Evolutionary conservation across 2,329 filamentous ascomycete species (phyloP), one percentile per base, ranked within the genome.

Genomic region (Diaporthe velutina): DNA sequence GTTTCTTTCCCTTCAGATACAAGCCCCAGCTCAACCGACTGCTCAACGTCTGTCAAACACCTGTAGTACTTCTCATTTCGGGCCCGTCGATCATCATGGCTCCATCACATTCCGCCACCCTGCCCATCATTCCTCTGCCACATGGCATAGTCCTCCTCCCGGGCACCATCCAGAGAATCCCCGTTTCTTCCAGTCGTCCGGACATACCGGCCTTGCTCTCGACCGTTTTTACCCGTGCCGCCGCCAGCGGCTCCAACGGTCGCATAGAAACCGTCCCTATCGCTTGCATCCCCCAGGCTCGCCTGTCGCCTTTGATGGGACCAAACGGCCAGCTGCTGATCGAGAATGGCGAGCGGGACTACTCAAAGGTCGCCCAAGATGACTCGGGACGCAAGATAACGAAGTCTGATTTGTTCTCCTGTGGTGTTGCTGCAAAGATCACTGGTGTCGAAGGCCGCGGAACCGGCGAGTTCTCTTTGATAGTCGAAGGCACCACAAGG

Each of bases 121-220:
- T 98, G 45, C 94, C 96, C 60, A 86, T 98, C 79, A 93, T 98
- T 78, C 94, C 95, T 50, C 90, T 98, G 57, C 91, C 95, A 71
- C 92, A 93, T 80, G 94, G 93, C 78, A 90, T 92, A 76, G 94
- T 98, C 78, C 91, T 98, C 54, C 90, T 98, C 13, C 97, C 97
- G 5, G 95, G 95, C 76, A 92, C 96, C 73, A 92, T 96, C 68
- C 90, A 98, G 79, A 93, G 96, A 79, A 94, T 98, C 78, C 92
- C 95, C 72, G 93, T 98, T 70, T 91, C 93, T 54, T 92, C 89
- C 50, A 89, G 93, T 83, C 94, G 96, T 70, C 92, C 95, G 78
- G 97, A 98, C 84, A 93, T 98, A 78, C 93, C 95, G 71, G 94
- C 96, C 68, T 90, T 98, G 58, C 91, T 99, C 74, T 94, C 95